Evolutionary conservation across 208 protist species (phyloP), one percentile per base, ranked within the genome.

Genomic region (Acanthamoeba triangularis): DNA sequence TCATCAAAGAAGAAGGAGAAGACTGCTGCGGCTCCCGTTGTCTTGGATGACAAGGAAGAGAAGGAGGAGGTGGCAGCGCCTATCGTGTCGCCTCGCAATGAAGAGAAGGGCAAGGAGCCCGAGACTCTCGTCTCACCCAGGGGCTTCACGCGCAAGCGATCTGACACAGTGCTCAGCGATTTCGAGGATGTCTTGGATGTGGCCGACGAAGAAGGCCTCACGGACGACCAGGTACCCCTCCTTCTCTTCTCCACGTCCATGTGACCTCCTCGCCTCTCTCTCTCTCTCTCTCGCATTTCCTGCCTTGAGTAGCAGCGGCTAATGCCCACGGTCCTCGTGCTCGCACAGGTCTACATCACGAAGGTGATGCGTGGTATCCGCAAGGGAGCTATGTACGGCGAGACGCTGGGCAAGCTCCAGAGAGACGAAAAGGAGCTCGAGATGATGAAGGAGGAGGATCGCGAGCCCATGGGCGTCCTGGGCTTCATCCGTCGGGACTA

Each of bases 341-440:
- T 2, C 20, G 23, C 23, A 7, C 33, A 87, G 78, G 78, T 87
- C 33, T 87, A 87, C 78, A 87, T 87, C 18, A 61, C 47, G 47
- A 87, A 87, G 49, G 78, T 87, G 13, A n/a, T 87, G n/a, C 78
- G 78, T 3, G 78, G 78, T 28, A 87, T 87, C 30, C 78, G 78
- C 78, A 87, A 87, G 78, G 78, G 78, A 23, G 78, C 78, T 8
- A 87, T 87, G 78, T 87, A 87, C 49, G 78, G 78, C n/a, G 78
- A 87, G 78, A 87, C 78, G 47, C 49, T 87, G 78, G 49, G 47
- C 78, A 87, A 87, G 78, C 78, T 87, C 14, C 25, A 87, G 78
- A 28, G 78, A 33, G 78, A 87, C n/a, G 78, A 87, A 47, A 87
- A 87, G 78, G 78, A 87, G 78, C 49, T 87, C 2, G 78, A 54